A percentile compares a stretch with the other conserved stretches of the same genome.
These are phyloP conservation scores for Salix purpurea DNA, from an alignment of 345 rosid species.

Conservation along the genomic window DNA sequence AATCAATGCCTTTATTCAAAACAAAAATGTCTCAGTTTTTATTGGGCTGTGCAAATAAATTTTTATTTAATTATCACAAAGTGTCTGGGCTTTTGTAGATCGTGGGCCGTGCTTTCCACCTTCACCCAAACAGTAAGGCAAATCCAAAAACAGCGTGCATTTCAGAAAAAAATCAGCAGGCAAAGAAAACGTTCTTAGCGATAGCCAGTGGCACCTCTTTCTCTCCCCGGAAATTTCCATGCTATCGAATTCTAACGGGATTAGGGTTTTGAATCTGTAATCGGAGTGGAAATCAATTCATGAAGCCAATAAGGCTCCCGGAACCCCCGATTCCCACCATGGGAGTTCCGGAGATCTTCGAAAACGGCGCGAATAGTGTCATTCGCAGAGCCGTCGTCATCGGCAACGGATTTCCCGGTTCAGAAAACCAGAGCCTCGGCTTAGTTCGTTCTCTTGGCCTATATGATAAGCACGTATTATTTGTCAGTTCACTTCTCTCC, in stretches of 20 bases:
- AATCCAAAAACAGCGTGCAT: too few species aligned
- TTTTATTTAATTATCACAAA: too few species aligned
- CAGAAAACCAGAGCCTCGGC: constrained; percentile 94
- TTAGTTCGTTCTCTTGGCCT: constrained; percentile 84
- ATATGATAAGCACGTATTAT: constrained; percentile 54
- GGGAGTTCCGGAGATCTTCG: constrained; percentile 92
- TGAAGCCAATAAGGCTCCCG: constrained; percentile 88
- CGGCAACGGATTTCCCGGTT: constrained; percentile 74
- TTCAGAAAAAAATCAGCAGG: too few species aligned
- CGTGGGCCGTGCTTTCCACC: too few species aligned
- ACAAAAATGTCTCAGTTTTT: too few species aligned
- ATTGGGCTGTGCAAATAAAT: too few species aligned
- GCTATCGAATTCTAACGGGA: background rate
- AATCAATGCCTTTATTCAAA: too few species aligned
- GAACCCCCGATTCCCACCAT: constrained; percentile 64
- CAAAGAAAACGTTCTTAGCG: too few species aligned
- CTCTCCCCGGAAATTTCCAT: background rate
- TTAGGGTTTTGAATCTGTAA: background rate
- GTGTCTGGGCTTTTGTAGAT: too few species aligned
- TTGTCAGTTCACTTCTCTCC: constrained; percentile 44
- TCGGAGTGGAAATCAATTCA: constrained; percentile 8
- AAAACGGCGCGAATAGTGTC: constrained; percentile 64
- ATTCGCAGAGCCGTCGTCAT: constrained; percentile 86
- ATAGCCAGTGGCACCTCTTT: too few species aligned
- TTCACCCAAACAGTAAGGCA: too few species aligned